phyloP scores from a whole-genome alignment of 73 alveolate genomes.

The Durusdinium trenchii region DNA sequence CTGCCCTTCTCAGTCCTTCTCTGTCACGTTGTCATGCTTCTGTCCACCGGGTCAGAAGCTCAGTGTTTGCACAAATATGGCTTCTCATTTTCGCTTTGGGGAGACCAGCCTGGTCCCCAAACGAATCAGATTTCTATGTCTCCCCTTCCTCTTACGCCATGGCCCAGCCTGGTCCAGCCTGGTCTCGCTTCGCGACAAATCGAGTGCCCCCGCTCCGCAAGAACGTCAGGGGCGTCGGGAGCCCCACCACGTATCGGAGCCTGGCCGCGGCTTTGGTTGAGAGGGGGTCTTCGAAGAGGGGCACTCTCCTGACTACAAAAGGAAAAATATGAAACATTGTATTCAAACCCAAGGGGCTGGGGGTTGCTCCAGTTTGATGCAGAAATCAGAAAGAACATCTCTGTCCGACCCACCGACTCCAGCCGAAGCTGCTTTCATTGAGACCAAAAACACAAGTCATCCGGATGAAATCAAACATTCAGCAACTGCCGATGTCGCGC shows the following conservation, averaged over 20 bases:
- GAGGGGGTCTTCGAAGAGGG: not conserved
- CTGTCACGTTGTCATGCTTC: no score
- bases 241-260: slow-evolving; percentile 66
- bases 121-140: not conserved
- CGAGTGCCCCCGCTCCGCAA: slow-evolving; percentile 40
- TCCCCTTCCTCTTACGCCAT: not conserved
- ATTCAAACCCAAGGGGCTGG: not conserved
- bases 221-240: slow-evolving; percentile 60
- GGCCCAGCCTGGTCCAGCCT: not conserved
- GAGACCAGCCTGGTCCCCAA: slow-evolving; percentile 2
- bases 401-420: not conserved
- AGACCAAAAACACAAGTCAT: not conserved
- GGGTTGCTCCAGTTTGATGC: not conserved
- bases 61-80: no score
- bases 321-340: not conserved
- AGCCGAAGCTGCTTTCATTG: not conserved
- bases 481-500: no score
- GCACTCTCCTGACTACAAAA: not conserved
- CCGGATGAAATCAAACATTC: no score
- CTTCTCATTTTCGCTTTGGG: no score
- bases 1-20: no score
- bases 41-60: no score
- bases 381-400: not conserved
- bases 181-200: no score
- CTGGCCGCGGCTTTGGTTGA: not conserved